Percentiles rank a stretch among this genome's conserved stretches.
Conservation (phyloP, 805 yeast genomes). For the Teunomyces tritomae region DNA sequence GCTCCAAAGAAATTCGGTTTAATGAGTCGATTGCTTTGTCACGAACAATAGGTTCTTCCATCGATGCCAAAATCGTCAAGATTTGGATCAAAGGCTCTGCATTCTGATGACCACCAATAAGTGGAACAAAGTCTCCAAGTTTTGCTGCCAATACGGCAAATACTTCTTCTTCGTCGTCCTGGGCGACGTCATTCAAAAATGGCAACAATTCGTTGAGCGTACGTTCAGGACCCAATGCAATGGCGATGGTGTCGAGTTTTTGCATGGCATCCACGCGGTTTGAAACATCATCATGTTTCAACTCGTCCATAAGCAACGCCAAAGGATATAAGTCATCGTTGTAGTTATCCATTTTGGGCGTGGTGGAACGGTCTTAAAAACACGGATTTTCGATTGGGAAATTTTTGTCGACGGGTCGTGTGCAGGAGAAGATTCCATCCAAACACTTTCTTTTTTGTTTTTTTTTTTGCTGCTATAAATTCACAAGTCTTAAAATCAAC, state of each 20-base stretch:
- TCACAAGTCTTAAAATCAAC: no score
- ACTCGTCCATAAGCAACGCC: slow-evolving; percentile 94
- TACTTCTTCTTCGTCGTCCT: slow-evolving; percentile 98
- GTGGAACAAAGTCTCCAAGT: slow-evolving; percentile 82
- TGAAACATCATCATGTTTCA: slow-evolving; percentile 93
- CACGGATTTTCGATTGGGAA: slow-evolving; percentile 1
- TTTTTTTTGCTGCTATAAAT: no score
- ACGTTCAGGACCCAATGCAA: slow-evolving; percentile 92
- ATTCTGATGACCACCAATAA: slow-evolving; percentile 72
- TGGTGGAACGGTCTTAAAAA: not conserved
- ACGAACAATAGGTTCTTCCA: slow-evolving; percentile 95
- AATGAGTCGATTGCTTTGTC: slow-evolving; percentile 90
- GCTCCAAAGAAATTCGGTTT: slow-evolving; percentile 62
- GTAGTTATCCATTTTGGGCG: slow-evolving; percentile 30
- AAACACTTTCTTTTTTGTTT: no score
- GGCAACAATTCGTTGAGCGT: slow-evolving; percentile 88
- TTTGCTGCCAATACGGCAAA: slow-evolving; percentile 91
- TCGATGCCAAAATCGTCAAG: slow-evolving; percentile 79
- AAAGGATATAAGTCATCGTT: slow-evolving; percentile 81
- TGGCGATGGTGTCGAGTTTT: slow-evolving; percentile 87
- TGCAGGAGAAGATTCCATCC: not conserved
- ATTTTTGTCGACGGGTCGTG: slow-evolving; percentile 1
- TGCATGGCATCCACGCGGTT: slow-evolving; percentile 94
- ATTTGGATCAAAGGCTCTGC: slow-evolving; percentile 57
- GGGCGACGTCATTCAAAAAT: slow-evolving; percentile 82